These are phyloP conservation scores for Cadophora sp. DNA, from an alignment of 2,329 filamentous ascomycete genomes.

Conservation along the genomic window DNA sequence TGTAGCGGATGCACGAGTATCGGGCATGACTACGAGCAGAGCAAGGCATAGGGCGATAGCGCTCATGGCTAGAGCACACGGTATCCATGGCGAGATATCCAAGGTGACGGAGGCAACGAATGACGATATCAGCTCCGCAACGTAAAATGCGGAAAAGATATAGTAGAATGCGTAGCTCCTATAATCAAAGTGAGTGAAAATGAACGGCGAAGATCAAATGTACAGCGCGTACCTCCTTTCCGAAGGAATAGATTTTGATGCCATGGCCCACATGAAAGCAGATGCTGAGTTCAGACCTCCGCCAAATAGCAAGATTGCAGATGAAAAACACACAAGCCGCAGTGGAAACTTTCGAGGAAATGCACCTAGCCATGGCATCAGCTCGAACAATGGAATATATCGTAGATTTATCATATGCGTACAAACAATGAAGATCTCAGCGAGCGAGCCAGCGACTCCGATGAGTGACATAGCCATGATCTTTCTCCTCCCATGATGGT, in stretches of 20 bases:
- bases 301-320: conserved; percentile 39
- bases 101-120: conserved; percentile 39
- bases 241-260: conserved; percentile 38
- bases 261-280: conserved; percentile 44
- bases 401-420: conserved; percentile 17
- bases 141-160: conserved; percentile 44
- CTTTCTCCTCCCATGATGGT: conserved; percentile 38
- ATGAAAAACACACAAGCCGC: conserved; percentile 41
- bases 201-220: too few relatives aligned
- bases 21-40: conserved; percentile 37
- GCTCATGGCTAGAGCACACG: conserved; percentile 37
- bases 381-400: too few relatives aligned
- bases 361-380: conserved; percentile 32
- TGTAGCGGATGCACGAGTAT: conserved; percentile 15
- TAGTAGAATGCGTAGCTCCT: conserved; percentile 44
- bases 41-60: conserved; percentile 34
- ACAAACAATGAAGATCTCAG: conserved; percentile 42
- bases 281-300: conserved; percentile 42
- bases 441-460: conserved; percentile 36
- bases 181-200: not conserved
- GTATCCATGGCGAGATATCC: conserved; percentile 44
- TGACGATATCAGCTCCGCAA: conserved; percentile 42
- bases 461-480: conserved; percentile 40
- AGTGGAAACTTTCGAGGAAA: conserved; percentile 39
- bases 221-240: conserved; percentile 37